phyloP scores from a whole-genome alignment of 441 rosid species.

The Breynia disticha region DNA sequence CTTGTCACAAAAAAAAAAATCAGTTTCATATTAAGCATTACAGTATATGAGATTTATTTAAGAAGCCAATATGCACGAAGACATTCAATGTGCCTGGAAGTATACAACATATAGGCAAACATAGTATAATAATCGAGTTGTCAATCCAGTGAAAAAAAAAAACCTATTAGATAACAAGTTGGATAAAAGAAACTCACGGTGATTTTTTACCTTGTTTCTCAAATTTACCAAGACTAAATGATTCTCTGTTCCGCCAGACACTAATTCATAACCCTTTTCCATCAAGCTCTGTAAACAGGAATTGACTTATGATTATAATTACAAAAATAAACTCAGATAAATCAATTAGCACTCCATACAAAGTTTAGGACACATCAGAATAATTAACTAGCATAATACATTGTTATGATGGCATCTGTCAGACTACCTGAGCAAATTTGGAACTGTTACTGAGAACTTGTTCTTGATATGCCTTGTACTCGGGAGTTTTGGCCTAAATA shows the following conservation, averaged over 20 bases:
- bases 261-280: conserved; percentile 71
- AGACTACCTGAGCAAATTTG: conserved; percentile 65
- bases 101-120: too few species aligned
- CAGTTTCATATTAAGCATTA: too few species aligned
- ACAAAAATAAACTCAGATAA: too few species aligned
- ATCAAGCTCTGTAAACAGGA: conserved; percentile 43
- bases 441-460: conserved; percentile 81
- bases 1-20: too few species aligned
- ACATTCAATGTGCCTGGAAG: too few species aligned
- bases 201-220: conserved; percentile 55
- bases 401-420: conserved; percentile 5
- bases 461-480: conserved; percentile 85
- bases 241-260: conserved; percentile 96
- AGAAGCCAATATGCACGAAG: too few species aligned
- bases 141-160: too few species aligned
- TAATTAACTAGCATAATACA: conserved; percentile 10
- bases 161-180: neutral
- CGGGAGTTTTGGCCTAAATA: conserved; percentile 65
- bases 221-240: conserved; percentile 93
- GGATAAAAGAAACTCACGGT: conserved; percentile 5
- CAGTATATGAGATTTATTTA: too few species aligned
- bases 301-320: too few species aligned
- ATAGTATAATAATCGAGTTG: neutral
- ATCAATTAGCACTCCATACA: neutral
- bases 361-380: neutral